These are phyloP conservation scores for Aspergillus amoenus DNA, from an alignment of 2,329 filamentous ascomycete genomes.

Conservation along the genomic window DNA sequence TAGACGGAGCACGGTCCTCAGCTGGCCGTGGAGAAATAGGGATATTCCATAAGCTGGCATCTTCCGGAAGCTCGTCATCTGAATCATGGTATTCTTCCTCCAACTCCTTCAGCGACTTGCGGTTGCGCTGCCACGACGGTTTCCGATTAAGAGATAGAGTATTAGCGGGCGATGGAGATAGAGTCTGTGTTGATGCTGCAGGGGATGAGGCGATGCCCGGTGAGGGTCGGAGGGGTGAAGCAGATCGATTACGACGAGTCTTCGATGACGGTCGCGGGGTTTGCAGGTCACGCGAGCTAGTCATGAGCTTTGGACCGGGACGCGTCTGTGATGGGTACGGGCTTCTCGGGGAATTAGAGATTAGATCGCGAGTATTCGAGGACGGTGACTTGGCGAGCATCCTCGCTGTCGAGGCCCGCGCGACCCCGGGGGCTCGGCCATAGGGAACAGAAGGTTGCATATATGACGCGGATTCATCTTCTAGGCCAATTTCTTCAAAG, in stretches of 20 bases:
- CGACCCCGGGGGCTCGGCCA: slow-evolving; percentile 23
- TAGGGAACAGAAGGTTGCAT: slow-evolving; percentile 32
- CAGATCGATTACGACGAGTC: slow-evolving; percentile 33
- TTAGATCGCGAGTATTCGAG: slow-evolving; percentile 36
- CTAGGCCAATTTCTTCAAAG: slow-evolving; percentile 91
- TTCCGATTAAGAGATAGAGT: slow-evolving; percentile 31
- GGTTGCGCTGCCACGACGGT: slow-evolving; percentile 43
- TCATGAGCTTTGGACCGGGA: slow-evolving; percentile 23
- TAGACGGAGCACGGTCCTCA: slow-evolving; percentile 40
- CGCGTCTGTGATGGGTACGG: slow-evolving; percentile 26
- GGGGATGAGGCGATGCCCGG: slow-evolving; percentile 26
- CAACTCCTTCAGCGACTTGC: slow-evolving; percentile 49
- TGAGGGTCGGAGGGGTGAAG: slow-evolving; percentile 27
- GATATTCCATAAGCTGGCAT: slow-evolving; percentile 52
- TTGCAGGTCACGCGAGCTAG: slow-evolving; percentile 27
- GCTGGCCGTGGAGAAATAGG: slow-evolving; percentile 48
- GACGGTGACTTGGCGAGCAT: slow-evolving; percentile 27
- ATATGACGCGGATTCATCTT: slow-evolving; percentile 59
- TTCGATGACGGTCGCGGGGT: slow-evolving; percentile 27
- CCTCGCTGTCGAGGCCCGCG: slow-evolving; percentile 28
- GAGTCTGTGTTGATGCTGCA: slow-evolving; percentile 27
- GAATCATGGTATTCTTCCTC: slow-evolving; percentile 53
- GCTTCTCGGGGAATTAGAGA: slow-evolving; percentile 26
- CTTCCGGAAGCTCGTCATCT: slow-evolving; percentile 51
- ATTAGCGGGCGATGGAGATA: slow-evolving; percentile 25